Conservation (phyloP, 2,329 filamentous ascomycete genomes). For the Exutisphaerella laricina region DNA sequence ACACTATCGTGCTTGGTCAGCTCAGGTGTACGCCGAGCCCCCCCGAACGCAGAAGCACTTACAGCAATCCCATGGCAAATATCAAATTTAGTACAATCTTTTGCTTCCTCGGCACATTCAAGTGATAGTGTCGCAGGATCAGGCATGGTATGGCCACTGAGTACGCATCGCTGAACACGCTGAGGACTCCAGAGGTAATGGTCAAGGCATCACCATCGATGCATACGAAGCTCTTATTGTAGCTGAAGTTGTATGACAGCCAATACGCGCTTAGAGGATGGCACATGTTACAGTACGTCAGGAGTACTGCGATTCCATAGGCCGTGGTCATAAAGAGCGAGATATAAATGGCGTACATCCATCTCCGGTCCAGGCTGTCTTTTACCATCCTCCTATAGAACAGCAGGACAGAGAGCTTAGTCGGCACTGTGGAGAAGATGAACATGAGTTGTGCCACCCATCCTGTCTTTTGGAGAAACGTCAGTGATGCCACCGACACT, state of each 20-base stretch:
- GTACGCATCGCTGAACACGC: conserved; percentile 23
- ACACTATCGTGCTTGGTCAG: conserved; percentile 11
- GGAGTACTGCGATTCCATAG: conserved; percentile 19
- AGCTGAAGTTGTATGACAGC: conserved; percentile 15
- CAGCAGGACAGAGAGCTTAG: conserved; percentile 26
- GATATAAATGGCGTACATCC: conserved; percentile 20
- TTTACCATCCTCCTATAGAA: conserved; percentile 26
- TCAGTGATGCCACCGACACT: not conserved
- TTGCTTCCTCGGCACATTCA: conserved; percentile 21
- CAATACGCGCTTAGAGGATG: conserved; percentile 23
- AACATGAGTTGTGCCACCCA: conserved; percentile 25
- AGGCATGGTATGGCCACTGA: conserved; percentile 24
- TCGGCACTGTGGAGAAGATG: conserved; percentile 20
- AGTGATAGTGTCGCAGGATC: conserved; percentile 21
- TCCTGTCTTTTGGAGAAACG: conserved; percentile 8
- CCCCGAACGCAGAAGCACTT: not conserved
- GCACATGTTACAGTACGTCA: conserved; percentile 21
- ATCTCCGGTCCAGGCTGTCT: conserved; percentile 16
- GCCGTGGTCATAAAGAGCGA: conserved; percentile 20
- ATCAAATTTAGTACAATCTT: conserved; percentile 23
- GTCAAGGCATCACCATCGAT: conserved; percentile 10
- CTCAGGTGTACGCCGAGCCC: too few species aligned
- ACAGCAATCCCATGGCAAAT: conserved; percentile 22
- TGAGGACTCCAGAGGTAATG: conserved; percentile 16
- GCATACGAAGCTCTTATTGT: conserved; percentile 16